Conservation (phyloP, 805 yeast genomes). For the Starmerella ratchasimensis region DNA sequence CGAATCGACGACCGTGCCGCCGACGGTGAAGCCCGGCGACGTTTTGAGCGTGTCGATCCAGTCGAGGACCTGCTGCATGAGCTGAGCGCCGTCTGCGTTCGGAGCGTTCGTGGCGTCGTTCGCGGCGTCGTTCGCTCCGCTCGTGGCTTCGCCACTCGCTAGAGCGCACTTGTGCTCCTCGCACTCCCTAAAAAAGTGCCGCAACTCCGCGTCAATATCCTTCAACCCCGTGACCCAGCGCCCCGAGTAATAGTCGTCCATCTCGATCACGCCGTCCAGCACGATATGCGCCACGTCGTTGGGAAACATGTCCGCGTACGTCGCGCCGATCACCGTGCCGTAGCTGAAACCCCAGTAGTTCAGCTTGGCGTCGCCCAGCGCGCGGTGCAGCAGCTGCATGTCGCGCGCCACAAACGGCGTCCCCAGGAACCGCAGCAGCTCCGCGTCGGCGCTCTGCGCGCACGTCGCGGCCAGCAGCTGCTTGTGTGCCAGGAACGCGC, state of each 20-base stretch:
- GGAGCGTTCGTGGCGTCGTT: conserved; percentile 3
- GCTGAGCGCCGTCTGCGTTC: conserved; percentile 2
- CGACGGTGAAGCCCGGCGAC: conserved; percentile 2
- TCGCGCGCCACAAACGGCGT: conserved; percentile 20
- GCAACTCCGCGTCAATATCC: conserved; percentile 14
- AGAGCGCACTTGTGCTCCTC: conserved; percentile 9
- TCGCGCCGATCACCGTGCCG: conserved; percentile 18
- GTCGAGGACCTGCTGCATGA: conserved; percentile 2
- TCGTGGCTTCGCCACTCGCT: conserved; percentile 2
- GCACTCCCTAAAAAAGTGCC: conserved; percentile 7
- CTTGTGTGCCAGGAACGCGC: conserved; percentile 8
- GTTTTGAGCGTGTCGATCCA: conserved; percentile 7
- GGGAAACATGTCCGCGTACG: conserved; percentile 21
- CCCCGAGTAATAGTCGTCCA: conserved; percentile 16
- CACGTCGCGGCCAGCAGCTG: conserved; percentile 13
- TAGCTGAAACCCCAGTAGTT: conserved; percentile 23
- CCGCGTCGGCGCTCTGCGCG: conserved; percentile 7
- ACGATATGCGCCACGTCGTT: conserved; percentile 14
- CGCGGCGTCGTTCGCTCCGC: no score
- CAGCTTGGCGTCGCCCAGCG: conserved; percentile 19
- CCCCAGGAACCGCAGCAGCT: conserved; percentile 11
- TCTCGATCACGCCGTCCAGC: conserved; percentile 20
- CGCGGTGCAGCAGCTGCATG: conserved; percentile 18
- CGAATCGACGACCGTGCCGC: no score
- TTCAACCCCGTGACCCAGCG: conserved; percentile 13